phyloP scores from a whole-genome alignment of 2,329 filamentous ascomycete genomes.

The Colletotrichum melonis region DNA sequence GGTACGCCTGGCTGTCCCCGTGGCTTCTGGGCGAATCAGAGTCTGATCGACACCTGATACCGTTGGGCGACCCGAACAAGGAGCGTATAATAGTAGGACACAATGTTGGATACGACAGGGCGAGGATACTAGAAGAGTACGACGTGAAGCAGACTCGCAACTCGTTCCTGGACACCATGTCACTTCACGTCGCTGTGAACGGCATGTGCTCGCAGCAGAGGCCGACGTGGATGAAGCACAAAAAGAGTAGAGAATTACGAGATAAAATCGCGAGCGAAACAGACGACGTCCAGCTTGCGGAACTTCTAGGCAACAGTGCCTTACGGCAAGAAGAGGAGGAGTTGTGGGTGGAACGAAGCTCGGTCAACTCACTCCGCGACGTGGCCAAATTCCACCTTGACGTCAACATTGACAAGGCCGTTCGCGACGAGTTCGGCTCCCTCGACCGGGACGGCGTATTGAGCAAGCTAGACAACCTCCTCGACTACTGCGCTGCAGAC shows the following conservation, averaged over 20 bases:
- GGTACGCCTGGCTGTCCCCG: conserved; percentile 98
- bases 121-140: conserved; percentile 91
- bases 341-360: conserved; percentile 93
- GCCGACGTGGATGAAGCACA: conserved; percentile 97
- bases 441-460: conserved; percentile 78
- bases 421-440: conserved; percentile 87
- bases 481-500: conserved; percentile 96
- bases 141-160: conserved; percentile 84
- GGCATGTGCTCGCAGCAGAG: conserved; percentile 98
- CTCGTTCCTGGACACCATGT: conserved; percentile 97
- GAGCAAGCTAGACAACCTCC: conserved; percentile 80
- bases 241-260: conserved; percentile 86
- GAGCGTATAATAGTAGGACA: conserved; percentile 89
- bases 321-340: conserved; percentile 89
- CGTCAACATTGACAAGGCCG: conserved; percentile 89
- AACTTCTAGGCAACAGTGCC: conserved; percentile 75
- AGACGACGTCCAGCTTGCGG: conserved; percentile 76
- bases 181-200: conserved; percentile 95
- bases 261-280: conserved; percentile 82
- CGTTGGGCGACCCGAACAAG: conserved; percentile 80
- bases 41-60: conserved; percentile 83
- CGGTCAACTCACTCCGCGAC: conserved; percentile 92
- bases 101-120: conserved; percentile 95
- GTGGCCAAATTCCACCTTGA: conserved; percentile 97
- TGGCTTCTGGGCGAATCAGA: conserved; percentile 90